Percentiles rank a stretch among this genome's conserved stretches.
Evolutionary conservation across 371 early-diverging fungal species (phyloP).

Genomic region (Chytridiales sp.): DNA sequence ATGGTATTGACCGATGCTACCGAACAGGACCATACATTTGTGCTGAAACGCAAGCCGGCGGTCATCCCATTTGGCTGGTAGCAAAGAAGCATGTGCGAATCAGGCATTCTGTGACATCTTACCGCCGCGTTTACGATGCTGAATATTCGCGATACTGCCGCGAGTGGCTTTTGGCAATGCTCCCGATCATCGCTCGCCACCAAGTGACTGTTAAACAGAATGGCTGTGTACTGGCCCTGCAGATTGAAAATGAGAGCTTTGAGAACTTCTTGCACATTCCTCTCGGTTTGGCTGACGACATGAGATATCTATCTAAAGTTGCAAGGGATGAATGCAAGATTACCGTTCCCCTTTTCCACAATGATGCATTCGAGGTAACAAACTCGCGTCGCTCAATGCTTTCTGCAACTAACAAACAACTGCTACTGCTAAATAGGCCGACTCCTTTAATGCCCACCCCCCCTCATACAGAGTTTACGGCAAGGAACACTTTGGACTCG

Average conservation of each 20-base stretch:
- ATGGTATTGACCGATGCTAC: not conserved
- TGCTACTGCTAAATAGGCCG: slow-evolving; percentile 40
- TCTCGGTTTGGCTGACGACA: slow-evolving; percentile 74
- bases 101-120: slow-evolving; percentile 69
- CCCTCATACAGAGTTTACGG: slow-evolving; percentile 6
- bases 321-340: slow-evolving; percentile 71
- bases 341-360: slow-evolving; percentile 79
- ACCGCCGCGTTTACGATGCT: slow-evolving; percentile 67
- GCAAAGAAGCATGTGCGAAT: slow-evolving; percentile 73
- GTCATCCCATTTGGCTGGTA: slow-evolving; percentile 80
- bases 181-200: slow-evolving; percentile 74
- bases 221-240: slow-evolving; percentile 74
- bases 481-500: slow-evolving; percentile 63
- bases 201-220: slow-evolving; percentile 65
- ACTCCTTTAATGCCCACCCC: slow-evolving; percentile 22
- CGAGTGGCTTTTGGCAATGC: slow-evolving; percentile 66
- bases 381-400: slow-evolving; percentile 13
- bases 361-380: slow-evolving; percentile 70
- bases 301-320: slow-evolving; percentile 71
- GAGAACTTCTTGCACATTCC: slow-evolving; percentile 65
- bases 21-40: slow-evolving; percentile 76
- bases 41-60: slow-evolving; percentile 85
- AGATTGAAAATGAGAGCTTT: slow-evolving; percentile 81
- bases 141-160: slow-evolving; percentile 67
- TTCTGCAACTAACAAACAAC: no score